Evolutionary conservation across 2,329 filamentous ascomycete species (phyloP), one percentile per base, ranked within the genome.

Genomic region (Penicillium expansum): DNA sequence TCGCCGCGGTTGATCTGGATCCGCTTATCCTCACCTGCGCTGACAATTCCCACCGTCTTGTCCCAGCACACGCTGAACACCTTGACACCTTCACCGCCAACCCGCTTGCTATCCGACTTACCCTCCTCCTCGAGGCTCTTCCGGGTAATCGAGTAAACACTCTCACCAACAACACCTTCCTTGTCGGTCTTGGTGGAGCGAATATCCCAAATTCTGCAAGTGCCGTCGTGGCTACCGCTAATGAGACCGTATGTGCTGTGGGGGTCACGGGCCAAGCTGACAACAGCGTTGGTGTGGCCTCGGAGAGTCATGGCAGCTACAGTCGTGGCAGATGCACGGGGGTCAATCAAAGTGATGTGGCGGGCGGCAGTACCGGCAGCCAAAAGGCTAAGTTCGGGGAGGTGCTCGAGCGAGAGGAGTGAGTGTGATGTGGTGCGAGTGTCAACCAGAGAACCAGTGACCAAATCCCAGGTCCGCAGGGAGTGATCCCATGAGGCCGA

Each of bases 271-370:
- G 82, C 80, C 38, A 89, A 75, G n/a, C 78, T 77, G 2, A 85
- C 82, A 11, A 88, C 82, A 7, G 81, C 82, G 77, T 96, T 96
- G 58, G 86, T 86, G 77, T 97, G 93, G 0, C 93, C 93, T 33
- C 91, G 85, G 20, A 97, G 84, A n/a, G 91, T 96, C 86, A 97
- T 90, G 39, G 91, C 90, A 11, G 88, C 86, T 24, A 93, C 89
- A 1, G 86, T 83, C 1, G 86, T 83, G 4, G 91, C 89, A 4
- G 87, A 89, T 30, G 85, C 88, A 52, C 94, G 86, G 4, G 93
- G 93, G 73, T 99, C 94, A 64, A 97, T 85, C n/a, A 99, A 83
- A 0, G 91, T 93, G 70, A 99, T 90, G 76, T 96, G 91, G 55
- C 92, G 83, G 22, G 91, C 90, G 16, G 88, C 88, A 2, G 91